phyloP scores from a whole-genome alignment of 2,329 filamentous ascomycete genomes.

The Xylariaceae sp. region DNA sequence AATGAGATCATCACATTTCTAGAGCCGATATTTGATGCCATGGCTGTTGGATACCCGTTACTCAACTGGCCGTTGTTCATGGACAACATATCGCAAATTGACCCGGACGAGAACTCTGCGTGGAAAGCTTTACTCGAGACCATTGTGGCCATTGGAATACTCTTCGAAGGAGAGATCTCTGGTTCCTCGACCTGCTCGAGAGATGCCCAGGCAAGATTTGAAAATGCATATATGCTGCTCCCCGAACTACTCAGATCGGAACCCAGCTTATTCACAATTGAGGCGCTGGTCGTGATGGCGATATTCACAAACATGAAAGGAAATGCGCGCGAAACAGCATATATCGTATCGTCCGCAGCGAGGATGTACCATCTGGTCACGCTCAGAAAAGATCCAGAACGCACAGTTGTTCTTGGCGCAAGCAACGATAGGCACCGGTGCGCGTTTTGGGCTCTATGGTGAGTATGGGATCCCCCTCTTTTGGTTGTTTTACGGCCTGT shows the following conservation, averaged over 20 bases:
- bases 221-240: conserved; percentile 1
- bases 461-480: too few relatives aligned
- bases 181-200: background rate
- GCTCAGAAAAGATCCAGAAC: conserved; percentile 2
- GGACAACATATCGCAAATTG: background rate
- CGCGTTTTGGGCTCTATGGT: conserved; percentile 11
- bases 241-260: conserved; percentile 1
- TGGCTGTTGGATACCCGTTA: too few relatives aligned
- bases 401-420: background rate
- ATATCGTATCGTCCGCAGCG: conserved; percentile 4
- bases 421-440: conserved; percentile 4
- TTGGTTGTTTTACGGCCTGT: too few relatives aligned
- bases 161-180: background rate
- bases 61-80: conserved; percentile 3
- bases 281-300: conserved; percentile 9
- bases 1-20: conserved; percentile 4
- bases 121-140: conserved; percentile 6
- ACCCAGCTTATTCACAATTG: conserved; percentile 5
- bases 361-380: conserved; percentile 4
- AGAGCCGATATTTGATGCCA: too few relatives aligned
- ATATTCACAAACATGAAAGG: conserved; percentile 5
- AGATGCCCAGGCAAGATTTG: conserved; percentile 2
- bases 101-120: background rate
- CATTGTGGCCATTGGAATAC: conserved; percentile 8
- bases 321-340: conserved; percentile 5